Conservation (phyloP, 148 eudicot genomes). For the Chenopodium formosanum region DNA sequence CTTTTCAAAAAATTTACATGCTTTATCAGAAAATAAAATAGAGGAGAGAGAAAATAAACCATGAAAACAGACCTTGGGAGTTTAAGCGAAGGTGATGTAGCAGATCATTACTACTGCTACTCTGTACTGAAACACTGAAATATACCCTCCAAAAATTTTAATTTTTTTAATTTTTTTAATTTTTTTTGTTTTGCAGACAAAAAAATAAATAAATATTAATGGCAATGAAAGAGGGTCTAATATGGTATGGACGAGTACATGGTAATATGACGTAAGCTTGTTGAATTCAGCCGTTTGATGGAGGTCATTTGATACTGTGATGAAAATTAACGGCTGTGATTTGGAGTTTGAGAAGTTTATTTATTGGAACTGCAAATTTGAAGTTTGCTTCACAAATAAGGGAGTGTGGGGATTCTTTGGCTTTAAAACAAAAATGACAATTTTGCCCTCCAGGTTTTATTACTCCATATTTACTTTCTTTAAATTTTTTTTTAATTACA, state of each 20-base stretch:
- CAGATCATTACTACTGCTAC: slow-evolving; percentile 13
- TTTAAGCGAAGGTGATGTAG: neutral
- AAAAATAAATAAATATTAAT: slow-evolving; percentile 15
- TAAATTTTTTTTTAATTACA: too few relatives aligned
- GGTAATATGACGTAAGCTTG: neutral
- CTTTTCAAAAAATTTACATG: neutral
- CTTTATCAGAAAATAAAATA: neutral
- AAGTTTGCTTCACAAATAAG: slow-evolving; percentile 32
- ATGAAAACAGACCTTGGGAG: slow-evolving; percentile 6
- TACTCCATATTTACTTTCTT: too few relatives aligned
- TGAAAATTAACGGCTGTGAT: slow-evolving; percentile 3
- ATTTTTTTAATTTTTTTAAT: neutral
- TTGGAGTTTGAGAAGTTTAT: neutral
- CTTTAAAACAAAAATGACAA: neutral
- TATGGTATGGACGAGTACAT: neutral
- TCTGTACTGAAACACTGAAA: slow-evolving; percentile 25
- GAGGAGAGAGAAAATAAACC: slow-evolving; percentile 8
- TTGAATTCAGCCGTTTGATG: neutral
- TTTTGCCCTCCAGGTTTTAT: neutral
- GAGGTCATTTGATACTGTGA: neutral
- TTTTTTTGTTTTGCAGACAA: neutral
- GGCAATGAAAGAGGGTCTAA: neutral
- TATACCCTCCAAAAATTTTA: neutral
- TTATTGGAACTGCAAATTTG: slow-evolving; percentile 23
- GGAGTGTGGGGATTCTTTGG: slow-evolving; percentile 10